Conservation (phyloP, 768 basidiomycete species). For the Mycena albidolilacea region DNA sequence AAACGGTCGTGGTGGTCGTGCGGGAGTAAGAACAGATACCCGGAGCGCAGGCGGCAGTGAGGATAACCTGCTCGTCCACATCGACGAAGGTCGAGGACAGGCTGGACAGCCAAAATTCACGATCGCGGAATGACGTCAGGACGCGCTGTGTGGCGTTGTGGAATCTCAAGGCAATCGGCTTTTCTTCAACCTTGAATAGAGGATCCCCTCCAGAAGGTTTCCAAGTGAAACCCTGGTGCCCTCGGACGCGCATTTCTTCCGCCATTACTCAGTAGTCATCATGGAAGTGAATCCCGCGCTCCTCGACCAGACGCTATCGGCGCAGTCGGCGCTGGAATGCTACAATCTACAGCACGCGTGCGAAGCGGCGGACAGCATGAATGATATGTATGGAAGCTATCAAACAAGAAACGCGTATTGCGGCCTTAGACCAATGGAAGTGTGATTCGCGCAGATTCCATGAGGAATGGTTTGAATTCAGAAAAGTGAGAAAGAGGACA, state of each 20-base stretch:
- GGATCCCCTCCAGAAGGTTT: neutral
- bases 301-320: no score
- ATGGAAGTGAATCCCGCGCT: no score
- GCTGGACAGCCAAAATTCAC: slow-evolving; percentile 4
- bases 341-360: neutral
- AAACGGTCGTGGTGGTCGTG: slow-evolving; percentile 19
- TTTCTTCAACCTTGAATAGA: neutral
- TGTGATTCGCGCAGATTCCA: neutral
- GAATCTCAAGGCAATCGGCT: neutral
- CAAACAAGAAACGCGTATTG: slow-evolving; percentile 14
- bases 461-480: neutral
- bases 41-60: slow-evolving; percentile 32
- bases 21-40: slow-evolving; percentile 19
- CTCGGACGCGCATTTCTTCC: neutral
- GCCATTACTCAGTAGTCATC: no score
- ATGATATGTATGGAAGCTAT: slow-evolving; percentile 9
- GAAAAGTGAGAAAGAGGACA: neutral
- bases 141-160: slow-evolving; percentile 23
- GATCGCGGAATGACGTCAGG: slow-evolving; percentile 33
- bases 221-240: no score
- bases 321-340: neutral
- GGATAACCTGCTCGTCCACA: slow-evolving; percentile 29
- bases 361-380: neutral
- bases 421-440: slow-evolving; percentile 19
- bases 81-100: slow-evolving; percentile 1